Evolutionary conservation across 495 filamentous ascomycete genomes (phyloP), one percentile per base, ranked within the genome.

Genomic region (Zalerion maritima): DNA sequence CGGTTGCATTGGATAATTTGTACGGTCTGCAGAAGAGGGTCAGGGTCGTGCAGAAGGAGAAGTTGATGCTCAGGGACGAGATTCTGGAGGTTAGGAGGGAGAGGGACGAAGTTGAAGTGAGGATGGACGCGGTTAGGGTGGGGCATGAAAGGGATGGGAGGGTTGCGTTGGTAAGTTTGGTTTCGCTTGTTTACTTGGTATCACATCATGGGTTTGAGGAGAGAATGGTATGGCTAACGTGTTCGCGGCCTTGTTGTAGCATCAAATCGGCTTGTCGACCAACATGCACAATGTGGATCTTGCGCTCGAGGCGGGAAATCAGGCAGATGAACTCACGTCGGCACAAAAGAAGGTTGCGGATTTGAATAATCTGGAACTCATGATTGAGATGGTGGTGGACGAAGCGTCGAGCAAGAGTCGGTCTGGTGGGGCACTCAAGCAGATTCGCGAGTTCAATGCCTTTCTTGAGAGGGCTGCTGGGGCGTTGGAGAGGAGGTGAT

Each of bases 71-170:
- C 20, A 66, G 79, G 21, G 67, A 66, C 9, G 68, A 78, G 24
- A 64, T 82, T 23, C 55, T 78, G 37, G 60, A 63, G 5, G 51
- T 82, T 11, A 68, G 74, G 13, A 61, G 57, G 23, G 69, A 81
- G 50, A 55, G 75, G 17, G 72, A 83, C 37, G 58, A 67, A 37
- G 58, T 84, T 16, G 71, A 73, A 7, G 42, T 83, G 35, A 64
- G 64, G 27, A 78, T 75, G 64, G 80, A 86, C 39, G 68, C 71
- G 7, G 61, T 82, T 17, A 59, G 76, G 14, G 67, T 64, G 24
- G 62, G 60, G 38, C 73, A 79, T 29, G 60, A 69, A 38, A 53
- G 47, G 0, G 56, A 67, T 8, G 60, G 49, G 15, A 55, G 51
- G 36, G 54, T 56, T 34, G 52, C 58, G 26, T 35, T 64, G 40